Evolutionary conservation across 345 rosid species (phyloP).

Genomic region (Syzygium aromaticum): DNA sequence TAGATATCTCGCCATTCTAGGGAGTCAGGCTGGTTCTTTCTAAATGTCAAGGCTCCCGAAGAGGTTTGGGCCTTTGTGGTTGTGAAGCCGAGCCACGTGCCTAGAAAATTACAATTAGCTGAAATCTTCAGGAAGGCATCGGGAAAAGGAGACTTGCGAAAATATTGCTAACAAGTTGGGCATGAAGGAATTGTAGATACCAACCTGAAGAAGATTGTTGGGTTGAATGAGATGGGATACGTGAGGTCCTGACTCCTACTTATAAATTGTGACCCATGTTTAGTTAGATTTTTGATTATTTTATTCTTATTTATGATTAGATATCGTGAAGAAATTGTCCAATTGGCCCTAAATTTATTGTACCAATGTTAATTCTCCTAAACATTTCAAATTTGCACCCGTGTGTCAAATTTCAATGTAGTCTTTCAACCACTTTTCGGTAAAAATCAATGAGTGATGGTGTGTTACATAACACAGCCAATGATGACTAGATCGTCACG

Average conservation of each 20-base stretch:
- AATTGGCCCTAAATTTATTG: neutral
- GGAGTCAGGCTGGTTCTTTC: neutral
- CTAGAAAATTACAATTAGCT: neutral
- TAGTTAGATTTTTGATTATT: neutral
- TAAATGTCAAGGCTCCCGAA: neutral
- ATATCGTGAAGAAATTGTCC: fast-evolving
- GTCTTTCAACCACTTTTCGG: neutral
- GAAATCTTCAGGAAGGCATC: neutral
- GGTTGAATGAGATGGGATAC: neutral
- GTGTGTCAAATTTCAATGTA: neutral
- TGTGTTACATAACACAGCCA: fast-evolving
- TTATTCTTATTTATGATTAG: neutral
- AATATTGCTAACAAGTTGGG: neutral
- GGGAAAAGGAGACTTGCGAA: neutral
- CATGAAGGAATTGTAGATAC: neutral
- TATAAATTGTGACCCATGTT: neutral
- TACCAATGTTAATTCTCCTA: neutral
- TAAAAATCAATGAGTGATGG: neutral
- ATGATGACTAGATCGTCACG: fast-evolving
- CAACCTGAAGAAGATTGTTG: neutral
- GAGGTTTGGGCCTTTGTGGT: neutral
- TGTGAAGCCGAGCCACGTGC: neutral
- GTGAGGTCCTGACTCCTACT: neutral
- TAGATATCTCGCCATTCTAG: neutral
- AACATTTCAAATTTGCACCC: neutral